Evolutionary conservation across 2,329 filamentous ascomycete genomes (phyloP).

Genomic region (Alternaria arbusti): DNA sequence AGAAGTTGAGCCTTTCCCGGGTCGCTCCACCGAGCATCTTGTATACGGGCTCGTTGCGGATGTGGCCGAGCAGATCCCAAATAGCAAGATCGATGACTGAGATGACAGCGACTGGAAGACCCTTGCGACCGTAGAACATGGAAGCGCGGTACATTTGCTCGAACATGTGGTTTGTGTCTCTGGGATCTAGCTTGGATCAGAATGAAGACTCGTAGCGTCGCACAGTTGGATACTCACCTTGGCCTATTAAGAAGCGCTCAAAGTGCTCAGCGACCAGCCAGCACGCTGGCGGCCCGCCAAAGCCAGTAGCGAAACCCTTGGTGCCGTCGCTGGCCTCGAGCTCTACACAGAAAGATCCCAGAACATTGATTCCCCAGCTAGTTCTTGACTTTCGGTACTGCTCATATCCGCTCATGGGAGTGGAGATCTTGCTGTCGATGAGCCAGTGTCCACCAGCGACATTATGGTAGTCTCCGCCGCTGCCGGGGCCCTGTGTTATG

Average conservation of each 20-base stretch:
- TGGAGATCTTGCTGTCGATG: slow-evolving; percentile 90
- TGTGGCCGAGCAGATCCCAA: slow-evolving; percentile 91
- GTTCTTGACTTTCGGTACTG: slow-evolving; percentile 86
- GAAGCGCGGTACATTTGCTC: slow-evolving; percentile 96
- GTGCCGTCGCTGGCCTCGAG: slow-evolving; percentile 88
- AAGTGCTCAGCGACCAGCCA: slow-evolving; percentile 96
- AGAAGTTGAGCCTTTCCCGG: slow-evolving; percentile 82
- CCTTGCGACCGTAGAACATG: slow-evolving; percentile 97
- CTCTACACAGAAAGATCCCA: slow-evolving; percentile 91
- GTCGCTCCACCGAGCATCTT: slow-evolving; percentile 93
- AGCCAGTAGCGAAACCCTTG: slow-evolving; percentile 93
- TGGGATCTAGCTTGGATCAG: slow-evolving; percentile 66
- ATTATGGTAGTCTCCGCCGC: slow-evolving; percentile 80
- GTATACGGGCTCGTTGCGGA: slow-evolving; percentile 91
- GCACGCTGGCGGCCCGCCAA: slow-evolving; percentile 90
- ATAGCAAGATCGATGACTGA: slow-evolving; percentile 92
- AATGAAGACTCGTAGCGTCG: not conserved
- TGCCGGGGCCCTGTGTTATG: slow-evolving; percentile 68
- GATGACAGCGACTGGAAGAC: slow-evolving; percentile 86
- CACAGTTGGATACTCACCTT: slow-evolving; percentile 54
- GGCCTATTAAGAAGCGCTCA: slow-evolving; percentile 85
- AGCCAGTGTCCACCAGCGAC: slow-evolving; percentile 78
- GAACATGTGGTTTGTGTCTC: slow-evolving; percentile 89
- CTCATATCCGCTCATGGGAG: slow-evolving; percentile 88
- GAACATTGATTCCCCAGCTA: slow-evolving; percentile 93